Evolutionary conservation across 495 filamentous ascomycete genomes (phyloP), one percentile per base, ranked within the genome.

Genomic region (Aspergillus saccharolyticus): DNA sequence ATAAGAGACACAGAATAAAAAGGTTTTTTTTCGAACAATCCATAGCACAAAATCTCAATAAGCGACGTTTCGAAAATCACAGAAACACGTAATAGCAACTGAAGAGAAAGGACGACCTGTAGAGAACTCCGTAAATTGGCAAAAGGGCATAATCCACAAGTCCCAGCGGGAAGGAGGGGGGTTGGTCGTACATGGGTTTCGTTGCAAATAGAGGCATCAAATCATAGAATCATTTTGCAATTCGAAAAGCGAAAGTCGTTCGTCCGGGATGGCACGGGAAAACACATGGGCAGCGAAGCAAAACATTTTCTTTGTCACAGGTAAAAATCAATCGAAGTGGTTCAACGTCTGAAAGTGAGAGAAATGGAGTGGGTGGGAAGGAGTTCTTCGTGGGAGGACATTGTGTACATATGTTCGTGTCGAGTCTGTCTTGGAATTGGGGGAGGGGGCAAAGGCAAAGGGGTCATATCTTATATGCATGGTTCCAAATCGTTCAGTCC

Each of bases 91-190:
- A 39, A 8, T 18, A 44, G 28, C 16, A 52, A 56, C 52, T 15
- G 42, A 52, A 64, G 61, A 51, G 62, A 61, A 62, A 42, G 56
- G 54, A 66, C 54, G 59, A 55, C 63, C 59, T 66, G 60, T 56
- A 63, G 54, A 57, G 25, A 48, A 61, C 62, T 55, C 60, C 60
- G 55, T 51, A 55, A 60, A 53, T 49, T 49, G 30, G 42, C 53
- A 61, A 46, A 47, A 53, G 59, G 44, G 51, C 52, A 53, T 50
- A 42, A 54, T 39, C 56, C 30, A 30, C 53, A 57, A 46, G 52
- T 56, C 57, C 48, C 55, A 58, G 52, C 48, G 59, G 48, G 33
- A 12, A 12, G 33, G 4, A 15, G 10, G 7, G 33, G 33, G 33
- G 33, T 39, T 63, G 55, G 57, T 62, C 63, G 52, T 62, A 62